Evolutionary conservation across 345 rosid species (phyloP), one percentile per base, ranked within the genome.

Genomic region (Euclidium syriacum): DNA sequence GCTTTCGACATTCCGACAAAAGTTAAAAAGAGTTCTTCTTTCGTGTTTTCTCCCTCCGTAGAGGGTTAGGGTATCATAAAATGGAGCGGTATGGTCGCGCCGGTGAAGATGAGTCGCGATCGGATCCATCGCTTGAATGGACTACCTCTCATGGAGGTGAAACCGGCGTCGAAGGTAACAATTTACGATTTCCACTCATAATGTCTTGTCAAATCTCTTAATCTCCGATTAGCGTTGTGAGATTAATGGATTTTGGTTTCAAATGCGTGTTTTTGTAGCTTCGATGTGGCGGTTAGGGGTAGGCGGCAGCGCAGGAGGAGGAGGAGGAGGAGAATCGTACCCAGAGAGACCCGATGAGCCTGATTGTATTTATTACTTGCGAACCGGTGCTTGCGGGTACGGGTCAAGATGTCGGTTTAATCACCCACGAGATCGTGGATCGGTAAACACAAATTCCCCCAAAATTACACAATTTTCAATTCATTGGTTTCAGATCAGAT

Each of bases 361-460:
- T 22, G 91, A 88, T 78, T 95, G 99, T 78, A 81, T 79, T 12
- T 83, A 86, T 80, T 95, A 84, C 71, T 70, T 95, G 84, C 73
- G 80, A 62, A 90, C 96, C 41, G 97, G 99, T 20, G 59, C 50
- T 57, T 95, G 99, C 62, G 86, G 95, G 48, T 90, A 83, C 60
- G 92, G 99, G 24, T 46, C 83, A 0, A 80, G 92, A 78, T 95
- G 99, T 81, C 96, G 96, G 80, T 95, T 78, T 86, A 95, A 95
- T 74, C 99, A 95, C 55, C 96, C 99, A 15, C 90, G 82, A 55
- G 92, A 90, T 58, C 88, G 96, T 35, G 76, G 72, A 58, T 70
- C 70, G 92, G 99, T 94, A 86, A 77, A 12, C 59, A 24, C 12
- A 40, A 35, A 32, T 23, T 24, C 12, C 11, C n/a, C 62, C 15